A percentile compares a stretch with the other conserved stretches of the same genome.
Evolutionary conservation across 1,139 yeast genomes (phyloP).

Genomic region (Saccharomyces hybrid): DNA sequence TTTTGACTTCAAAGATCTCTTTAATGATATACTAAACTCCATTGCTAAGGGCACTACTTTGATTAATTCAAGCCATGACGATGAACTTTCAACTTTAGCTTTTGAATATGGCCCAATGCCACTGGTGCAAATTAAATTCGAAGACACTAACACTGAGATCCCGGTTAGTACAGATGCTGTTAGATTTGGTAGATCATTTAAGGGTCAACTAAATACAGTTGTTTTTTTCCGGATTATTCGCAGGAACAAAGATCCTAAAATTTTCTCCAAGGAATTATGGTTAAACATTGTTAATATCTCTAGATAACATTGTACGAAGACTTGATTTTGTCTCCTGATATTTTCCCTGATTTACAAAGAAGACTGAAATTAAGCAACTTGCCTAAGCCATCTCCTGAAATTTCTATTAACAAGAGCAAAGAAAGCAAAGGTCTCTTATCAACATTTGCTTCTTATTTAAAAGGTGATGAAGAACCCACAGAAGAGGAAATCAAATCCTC

Average conservation of each 20-base stretch:
- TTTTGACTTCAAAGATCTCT: slow-evolving; percentile 47
- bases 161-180: slow-evolving; percentile 78
- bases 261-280: slow-evolving; percentile 45
- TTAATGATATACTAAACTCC: slow-evolving; percentile 57
- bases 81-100: slow-evolving; percentile 1
- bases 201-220: slow-evolving; percentile 83
- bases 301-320: slow-evolving; percentile 64
- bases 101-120: slow-evolving; percentile 27
- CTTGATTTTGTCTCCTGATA: slow-evolving; percentile 60
- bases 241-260: slow-evolving; percentile 37
- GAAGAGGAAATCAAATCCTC: slow-evolving; percentile 89
- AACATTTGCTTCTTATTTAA: slow-evolving; percentile 83
- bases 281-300: slow-evolving; percentile 48
- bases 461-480: slow-evolving; percentile 92
- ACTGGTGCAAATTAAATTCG: slow-evolving; percentile 39
- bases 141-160: slow-evolving; percentile 43
- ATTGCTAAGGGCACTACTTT: slow-evolving; percentile 59
- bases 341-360: slow-evolving; percentile 57
- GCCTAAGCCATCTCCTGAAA: slow-evolving; percentile 57
- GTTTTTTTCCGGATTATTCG: slow-evolving; percentile 72
- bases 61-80: slow-evolving; percentile 19
- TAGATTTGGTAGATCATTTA: slow-evolving; percentile 80
- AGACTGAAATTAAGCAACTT: slow-evolving; percentile 44
- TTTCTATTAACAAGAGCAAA: slow-evolving; percentile 53
- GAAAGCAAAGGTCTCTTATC: slow-evolving; percentile 71